phyloP scores from a whole-genome alignment of 441 rosid species.

The Isatis lusitanica region DNA sequence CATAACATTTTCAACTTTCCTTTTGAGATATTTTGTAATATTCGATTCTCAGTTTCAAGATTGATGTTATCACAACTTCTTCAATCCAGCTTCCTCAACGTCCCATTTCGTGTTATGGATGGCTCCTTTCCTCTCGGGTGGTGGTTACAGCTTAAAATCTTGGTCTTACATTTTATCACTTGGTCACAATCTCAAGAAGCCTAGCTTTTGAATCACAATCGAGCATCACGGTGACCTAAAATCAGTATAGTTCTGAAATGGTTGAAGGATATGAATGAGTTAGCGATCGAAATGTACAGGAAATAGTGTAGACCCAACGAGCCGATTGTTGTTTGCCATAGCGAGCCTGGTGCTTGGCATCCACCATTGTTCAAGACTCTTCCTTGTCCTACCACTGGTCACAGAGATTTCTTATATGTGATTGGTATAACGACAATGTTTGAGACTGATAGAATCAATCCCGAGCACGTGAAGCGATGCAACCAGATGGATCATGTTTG shows the following conservation, averaged over 20 bases:
- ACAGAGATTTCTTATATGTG: slow-evolving; percentile 45
- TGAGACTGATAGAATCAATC: slow-evolving; percentile 75
- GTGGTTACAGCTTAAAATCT: slow-evolving; percentile 90
- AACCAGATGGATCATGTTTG: slow-evolving; percentile 74
- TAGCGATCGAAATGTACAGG: slow-evolving; percentile 53
- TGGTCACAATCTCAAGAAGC: slow-evolving; percentile 35
- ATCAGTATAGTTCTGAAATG: slow-evolving; percentile 68
- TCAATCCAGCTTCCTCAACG: slow-evolving; percentile 22
- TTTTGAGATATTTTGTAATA: too few species aligned
- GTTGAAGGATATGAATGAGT: slow-evolving; percentile 46
- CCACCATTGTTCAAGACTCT: slow-evolving; percentile 77
- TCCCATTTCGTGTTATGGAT: slow-evolving; percentile 80
- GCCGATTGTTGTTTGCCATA: slow-evolving; percentile 79
- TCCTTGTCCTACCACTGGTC: slow-evolving; percentile 78
- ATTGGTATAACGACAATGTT: slow-evolving; percentile 93
- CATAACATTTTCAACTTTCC: too few species aligned
- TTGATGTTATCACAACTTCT: too few species aligned
- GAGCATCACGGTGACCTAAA: slow-evolving; percentile 78
- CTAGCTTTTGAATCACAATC: slow-evolving; percentile 54
- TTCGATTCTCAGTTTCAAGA: too few species aligned
- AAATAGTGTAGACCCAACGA: slow-evolving; percentile 54
- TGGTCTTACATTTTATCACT: slow-evolving; percentile 79
- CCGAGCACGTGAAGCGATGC: slow-evolving; percentile 59
- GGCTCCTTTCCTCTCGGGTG: slow-evolving; percentile 91
- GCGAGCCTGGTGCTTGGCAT: slow-evolving; percentile 95